Base-by-base conservation (phyloP, 2,329 filamentous ascomycete genomes). In the Xenosphaeropsis pyriputrescens region DNA sequence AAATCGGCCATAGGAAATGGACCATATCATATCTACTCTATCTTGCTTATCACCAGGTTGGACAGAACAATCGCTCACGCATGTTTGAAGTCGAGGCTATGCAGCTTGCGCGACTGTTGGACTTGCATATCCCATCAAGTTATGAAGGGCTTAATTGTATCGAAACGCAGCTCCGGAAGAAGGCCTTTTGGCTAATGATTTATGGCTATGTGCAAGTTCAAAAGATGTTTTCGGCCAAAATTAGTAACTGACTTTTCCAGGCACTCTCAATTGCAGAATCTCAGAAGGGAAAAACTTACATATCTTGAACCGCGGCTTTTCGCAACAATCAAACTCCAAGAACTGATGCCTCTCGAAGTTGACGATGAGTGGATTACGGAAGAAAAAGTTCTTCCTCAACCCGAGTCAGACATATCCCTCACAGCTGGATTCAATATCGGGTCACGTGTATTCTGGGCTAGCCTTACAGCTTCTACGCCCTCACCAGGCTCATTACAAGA, bases 1-100 rank as follows among this genome's bases (percentile, higher is more conserved):
- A 43, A 18, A 39, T 43, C 16, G 41, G 35, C 19, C 22, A 32
- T 12, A 35, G 30, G n/a, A 58, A 59, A 33, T 59, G 56, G 49
- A 51, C 56, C 5, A 46, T 51, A 1, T 53, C 51, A 1, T 60
- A 58, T 35, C 40, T 57, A 1, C 42, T 58, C 3, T 52, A 47
- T 11, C 49, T 56, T 4, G 50, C 53, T 0, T 53, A 53, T 14
- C 50, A 58, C 34, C 57, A 60, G 29, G 53, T 55, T 0, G 57
- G 57, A 1, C 54, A 57, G 31, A 49, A 50, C 2, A 60, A 59
- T 38, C 51, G 50, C 22, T 50, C 54, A 7, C 48, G 57, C 2
- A 60, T 60, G 55, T 41, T 57, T 11, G 55, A 58, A 26, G 52
- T 54, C 4, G 57, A 60, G 38, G 48, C 50, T 1, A 48, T 55